Evolutionary conservation across 2,329 filamentous ascomycete species (phyloP), one percentile per base, ranked within the genome.

Genomic region (Aspergillus uvarum): DNA sequence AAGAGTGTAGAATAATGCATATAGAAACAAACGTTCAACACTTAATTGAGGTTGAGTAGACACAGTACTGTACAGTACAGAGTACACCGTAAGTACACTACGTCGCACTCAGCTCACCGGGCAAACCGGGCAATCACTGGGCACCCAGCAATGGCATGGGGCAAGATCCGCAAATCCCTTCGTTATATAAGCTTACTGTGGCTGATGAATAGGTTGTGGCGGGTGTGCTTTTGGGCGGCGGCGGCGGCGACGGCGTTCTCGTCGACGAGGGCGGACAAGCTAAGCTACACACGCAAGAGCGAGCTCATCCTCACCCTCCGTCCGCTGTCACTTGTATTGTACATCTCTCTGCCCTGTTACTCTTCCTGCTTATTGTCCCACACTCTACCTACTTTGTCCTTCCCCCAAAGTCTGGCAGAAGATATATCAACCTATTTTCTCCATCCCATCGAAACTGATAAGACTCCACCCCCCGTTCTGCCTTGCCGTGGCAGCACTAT

Each of bases 401-500:
- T 44, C 14, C 16, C 6, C n/a, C 16, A 16, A 16, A 35, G 2
- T 35, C 12, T 1, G 11, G 11, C 14, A 12, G 6, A 19, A 44
- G 38, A 44, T 44, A 16, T n/a, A 16, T 19, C 38, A 16, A 44
- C 5, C 16, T 44, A 5, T 44, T 6, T 19, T 42, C 4, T 42
- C 16, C 16, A 16, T n/a, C 38, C 14, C 5, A 19, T 44, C 14
- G 16, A 16, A 44, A 16, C n/a, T 44, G 16, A 44, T 19, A 44
- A 44, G 38, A 35, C 14, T 35, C 32, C 14, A 16, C 32, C 38
- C 22, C 32, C 32, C 12, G 16, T 7, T 44, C 16, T 19, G 47
- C 44, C 56, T 35, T 50, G 38, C 35, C 49, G 53, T 59, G 58
- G 53, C 56, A 68, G 66, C 66, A 65, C 68, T 64, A 67, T 70